Percentiles rank a stretch among this genome's conserved stretches.
phyloP scores from a whole-genome alignment of 345 rosid species.

The Noccaea caerulescens region DNA sequence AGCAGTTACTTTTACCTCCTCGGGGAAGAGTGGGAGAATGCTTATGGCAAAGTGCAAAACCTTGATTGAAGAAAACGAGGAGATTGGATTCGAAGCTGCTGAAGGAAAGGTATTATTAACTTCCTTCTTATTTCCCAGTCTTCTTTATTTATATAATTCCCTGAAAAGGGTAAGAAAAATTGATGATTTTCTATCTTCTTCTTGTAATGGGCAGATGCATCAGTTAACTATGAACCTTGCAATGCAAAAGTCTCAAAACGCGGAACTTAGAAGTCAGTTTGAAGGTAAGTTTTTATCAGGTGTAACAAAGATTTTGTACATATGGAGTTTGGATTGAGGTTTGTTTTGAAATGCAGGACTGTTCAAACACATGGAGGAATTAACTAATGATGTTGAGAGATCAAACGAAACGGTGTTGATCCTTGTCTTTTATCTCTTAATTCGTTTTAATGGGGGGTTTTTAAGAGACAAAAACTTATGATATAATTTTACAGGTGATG shows the following conservation, averaged over 20 bases:
- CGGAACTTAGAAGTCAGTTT: slow-evolving; percentile 83
- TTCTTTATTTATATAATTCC: slow-evolving; percentile 10
- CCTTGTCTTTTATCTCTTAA: slow-evolving; percentile 7
- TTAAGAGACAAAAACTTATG: neutral
- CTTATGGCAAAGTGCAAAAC: slow-evolving; percentile 95
- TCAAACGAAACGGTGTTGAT: slow-evolving; percentile 78
- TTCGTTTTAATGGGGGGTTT: neutral
- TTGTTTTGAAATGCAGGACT: slow-evolving; percentile 55
- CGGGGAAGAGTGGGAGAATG: slow-evolving; percentile 93
- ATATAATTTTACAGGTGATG: slow-evolving; percentile 54
- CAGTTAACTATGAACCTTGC: slow-evolving; percentile 84
- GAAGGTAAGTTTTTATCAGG: slow-evolving; percentile 59
- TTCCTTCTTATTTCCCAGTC: slow-evolving; percentile 11
- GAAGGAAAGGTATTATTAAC: slow-evolving; percentile 81
- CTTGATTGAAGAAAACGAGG: slow-evolving; percentile 95
- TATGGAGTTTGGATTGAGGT: slow-evolving; percentile 18
- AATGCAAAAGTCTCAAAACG: slow-evolving; percentile 80
- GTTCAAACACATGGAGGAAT: slow-evolving; percentile 68
- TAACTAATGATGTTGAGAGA: slow-evolving; percentile 81
- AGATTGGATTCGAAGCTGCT: slow-evolving; percentile 91
- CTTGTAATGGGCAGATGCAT: slow-evolving; percentile 65
- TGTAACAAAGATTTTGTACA: neutral
- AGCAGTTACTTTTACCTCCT: slow-evolving; percentile 86
- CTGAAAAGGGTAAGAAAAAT: neutral
- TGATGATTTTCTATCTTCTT: slow-evolving; percentile 15